Percentiles rank a stretch among this genome's conserved stretches.
Conservation (phyloP, 495 filamentous ascomycete genomes). For the Neurospora cerealis region DNA sequence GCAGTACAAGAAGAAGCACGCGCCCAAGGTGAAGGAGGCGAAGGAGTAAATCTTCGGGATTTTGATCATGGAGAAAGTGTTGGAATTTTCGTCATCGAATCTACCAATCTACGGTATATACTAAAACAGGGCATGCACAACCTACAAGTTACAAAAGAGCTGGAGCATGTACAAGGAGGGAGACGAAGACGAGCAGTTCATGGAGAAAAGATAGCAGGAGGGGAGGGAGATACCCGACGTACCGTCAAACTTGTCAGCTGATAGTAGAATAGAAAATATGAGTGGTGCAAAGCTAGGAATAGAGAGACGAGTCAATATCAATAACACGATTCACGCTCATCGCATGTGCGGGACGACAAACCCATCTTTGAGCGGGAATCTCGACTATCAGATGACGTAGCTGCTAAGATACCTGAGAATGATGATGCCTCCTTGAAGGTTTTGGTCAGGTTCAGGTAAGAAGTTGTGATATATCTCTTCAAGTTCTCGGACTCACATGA, state of each 20-base stretch:
- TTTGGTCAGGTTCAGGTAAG: neutral
- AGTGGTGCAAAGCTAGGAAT: neutral
- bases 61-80: neutral
- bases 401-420: neutral
- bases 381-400: neutral
- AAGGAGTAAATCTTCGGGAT: neutral
- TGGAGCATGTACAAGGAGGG: neutral
- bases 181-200: neutral
- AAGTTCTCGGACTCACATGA: neutral
- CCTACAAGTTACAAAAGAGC: neutral
- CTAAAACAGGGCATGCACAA: neutral
- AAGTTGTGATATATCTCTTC: neutral
- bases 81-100: neutral
- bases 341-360: neutral
- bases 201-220: neutral
- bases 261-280: neutral
- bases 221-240: neutral
- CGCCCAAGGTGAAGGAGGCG: constrained; percentile 6
- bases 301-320: neutral
- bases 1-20: constrained; percentile 47
- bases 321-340: neutral
- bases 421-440: neutral
- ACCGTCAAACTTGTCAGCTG: neutral
- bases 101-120: neutral
- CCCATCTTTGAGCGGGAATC: neutral